These are phyloP conservation scores for Silene uniflora DNA, from an alignment of 148 eudicot species.

Conservation along the genomic window DNA sequence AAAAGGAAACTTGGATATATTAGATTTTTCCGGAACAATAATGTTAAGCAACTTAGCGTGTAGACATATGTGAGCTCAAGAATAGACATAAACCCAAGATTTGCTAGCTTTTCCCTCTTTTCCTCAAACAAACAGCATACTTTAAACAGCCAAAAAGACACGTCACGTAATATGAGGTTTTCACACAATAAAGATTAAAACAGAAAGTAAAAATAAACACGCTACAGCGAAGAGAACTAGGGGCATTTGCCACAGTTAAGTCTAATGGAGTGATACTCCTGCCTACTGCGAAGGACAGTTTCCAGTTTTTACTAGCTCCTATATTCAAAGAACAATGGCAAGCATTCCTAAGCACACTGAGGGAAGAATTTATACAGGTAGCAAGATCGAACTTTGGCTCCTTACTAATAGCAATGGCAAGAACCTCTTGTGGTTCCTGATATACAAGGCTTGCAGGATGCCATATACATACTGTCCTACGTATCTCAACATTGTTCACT, in stretches of 20 bases:
- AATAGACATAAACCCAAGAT: not conserved
- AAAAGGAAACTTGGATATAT: slow-evolving; percentile 7
- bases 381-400: not conserved
- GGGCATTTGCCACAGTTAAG: not conserved
- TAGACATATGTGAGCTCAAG: not conserved
- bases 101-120: not conserved
- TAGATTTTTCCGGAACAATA: slow-evolving; percentile 5
- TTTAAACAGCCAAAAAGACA: not conserved
- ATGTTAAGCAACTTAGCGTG: not conserved
- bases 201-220: not conserved
- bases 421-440: not conserved
- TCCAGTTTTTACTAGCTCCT: slow-evolving; percentile 1
- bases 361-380: not conserved
- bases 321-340: not conserved
- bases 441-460: not conserved
- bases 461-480: not conserved
- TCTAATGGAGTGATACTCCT: not conserved
- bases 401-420: not conserved
- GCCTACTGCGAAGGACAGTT: not conserved
- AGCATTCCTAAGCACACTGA: not conserved
- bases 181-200: not conserved
- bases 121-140: not conserved
- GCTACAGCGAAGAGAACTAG: not conserved
- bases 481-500: not conserved
- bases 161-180: not conserved